Conservation (phyloP, 2,329 filamentous ascomycete species). For the Ciborinia camelliae region DNA sequence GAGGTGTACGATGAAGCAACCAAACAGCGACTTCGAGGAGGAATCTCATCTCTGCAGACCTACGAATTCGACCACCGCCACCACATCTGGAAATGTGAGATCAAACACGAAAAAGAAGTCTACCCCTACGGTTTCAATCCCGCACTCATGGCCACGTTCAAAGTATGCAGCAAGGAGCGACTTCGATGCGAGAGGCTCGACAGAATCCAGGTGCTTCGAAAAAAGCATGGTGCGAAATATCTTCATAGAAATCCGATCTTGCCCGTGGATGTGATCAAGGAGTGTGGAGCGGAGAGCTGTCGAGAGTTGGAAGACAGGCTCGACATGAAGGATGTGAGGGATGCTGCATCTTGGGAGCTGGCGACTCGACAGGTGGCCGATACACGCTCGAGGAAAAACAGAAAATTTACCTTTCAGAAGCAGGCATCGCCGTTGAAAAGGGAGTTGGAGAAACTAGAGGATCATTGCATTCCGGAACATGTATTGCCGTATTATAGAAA, state of each 20-base stretch:
- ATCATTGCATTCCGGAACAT: neutral
- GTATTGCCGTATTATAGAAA: neutral
- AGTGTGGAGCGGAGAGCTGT: neutral
- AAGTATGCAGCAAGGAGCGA: neutral
- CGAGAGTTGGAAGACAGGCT: neutral
- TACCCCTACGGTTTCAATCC: neutral
- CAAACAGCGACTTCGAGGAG: neutral
- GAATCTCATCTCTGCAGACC: conserved; percentile 2
- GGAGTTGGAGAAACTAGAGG: neutral
- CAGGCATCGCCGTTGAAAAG: neutral
- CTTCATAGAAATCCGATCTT: neutral
- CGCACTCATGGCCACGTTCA: neutral
- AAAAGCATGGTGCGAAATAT: neutral
- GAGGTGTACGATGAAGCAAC: neutral
- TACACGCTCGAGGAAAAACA: neutral
- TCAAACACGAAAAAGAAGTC: neutral
- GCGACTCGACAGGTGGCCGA: neutral
- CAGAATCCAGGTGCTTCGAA: neutral
- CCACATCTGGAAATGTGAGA: neutral
- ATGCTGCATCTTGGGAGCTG: conserved; percentile 2
- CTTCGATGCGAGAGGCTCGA: neutral
- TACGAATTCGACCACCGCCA: neutral
- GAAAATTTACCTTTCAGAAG: neutral
- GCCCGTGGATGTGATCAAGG: neutral
- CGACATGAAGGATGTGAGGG: neutral